Base-by-base conservation (phyloP, 352 stramenopile genomes). In the Saprolegnia parasitica region DNA sequence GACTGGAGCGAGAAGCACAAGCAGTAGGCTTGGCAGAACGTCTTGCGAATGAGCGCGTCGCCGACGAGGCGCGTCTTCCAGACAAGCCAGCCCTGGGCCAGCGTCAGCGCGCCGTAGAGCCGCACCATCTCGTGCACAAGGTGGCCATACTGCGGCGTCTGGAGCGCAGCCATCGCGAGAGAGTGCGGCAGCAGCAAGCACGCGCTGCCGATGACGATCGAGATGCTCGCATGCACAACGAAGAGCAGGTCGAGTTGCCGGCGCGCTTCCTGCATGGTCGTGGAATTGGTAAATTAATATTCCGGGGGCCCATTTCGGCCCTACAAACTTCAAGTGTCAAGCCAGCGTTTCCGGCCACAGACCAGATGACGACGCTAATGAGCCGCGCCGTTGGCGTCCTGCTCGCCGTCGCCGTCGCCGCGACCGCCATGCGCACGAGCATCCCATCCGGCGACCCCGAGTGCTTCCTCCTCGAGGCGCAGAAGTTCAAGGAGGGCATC, bases 21-120 rank as follows among this genome's bases (percentile, higher is more conserved):
- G 76, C 83, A 92, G 72, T 95, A 95, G 23, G 84, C 87, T 73
- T 95, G 87, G 68, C 87, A 95, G 74, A 95, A 95, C 56, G 87
- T 95, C 58, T 86, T 86, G 32, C 87, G 84, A 65, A 95, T 78
- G 47, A 95, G 77, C 64, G 83, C 84, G 67, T 93, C 87, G 71
- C 85, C 91, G 72, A 95, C 87, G 67, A 92, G 84, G 6, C 87
- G 83, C 49, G 87, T 93, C 60, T 86, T 85, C 84, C 85, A 93
- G 56, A 95, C 87, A 71, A 95, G 85, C 83, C 84, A 95, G 9
- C 83, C 85, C 67, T 95, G 87, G 39, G 84, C 87, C 62, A 93
- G 75, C 49, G 87, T 95, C 56, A 95, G 68, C 20, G 85, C 83
- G 20, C 84, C 84, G 56, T 95, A 95, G 65, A 95, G 81, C n/a